Evolutionary conservation across 2,329 filamentous ascomycete genomes (phyloP), one percentile per base, ranked within the genome.

Genomic region (Fusarium albidum): DNA sequence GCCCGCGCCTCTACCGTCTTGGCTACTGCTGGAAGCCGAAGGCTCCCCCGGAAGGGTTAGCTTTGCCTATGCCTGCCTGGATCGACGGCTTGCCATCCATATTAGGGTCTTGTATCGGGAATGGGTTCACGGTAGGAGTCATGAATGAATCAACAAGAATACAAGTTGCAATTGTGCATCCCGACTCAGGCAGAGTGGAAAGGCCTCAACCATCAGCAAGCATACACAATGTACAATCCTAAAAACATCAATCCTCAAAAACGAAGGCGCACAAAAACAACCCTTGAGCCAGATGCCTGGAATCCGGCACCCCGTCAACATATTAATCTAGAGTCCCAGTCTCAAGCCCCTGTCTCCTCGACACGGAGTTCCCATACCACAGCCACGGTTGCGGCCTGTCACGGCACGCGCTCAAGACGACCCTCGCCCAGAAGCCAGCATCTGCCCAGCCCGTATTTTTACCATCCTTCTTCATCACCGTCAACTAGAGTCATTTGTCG

Each of bases 211-310:
- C 52, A 41, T 54, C 29, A 32, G 51, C 52, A 65, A 67, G 50
- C 47, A 39, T 58, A 57, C 64, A 64, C 60, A 59, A 46, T 63
- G 55, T 55, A 67, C 64, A 61, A 57, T 59, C 64, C 55, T 59
- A 38, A 59, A 47, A 68, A 68, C 65, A 68, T 66, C 66, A 59
- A 62, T 52, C 54, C 52, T 65, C 53, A 54, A 64, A 46, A 60
- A 55, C 55, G 53, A 57, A 62, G 52, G 51, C 59, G 57, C 39
- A 51, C 38, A 47, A 59, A 61, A 64, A 52, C 45, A 60, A 65
- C 34, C 59, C 45, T 52, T 42, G 44, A 40, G 51, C 54, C 55
- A 55, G 55, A 61, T 53, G 40, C 46, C 41, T 26, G n/a, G 32
- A 34, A 38, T 43, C 62, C 41, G 45, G 52, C 40, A 46, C 31